phyloP scores from a whole-genome alignment of 2,329 filamentous ascomycete species.

The Sporothrix phasma region DNA sequence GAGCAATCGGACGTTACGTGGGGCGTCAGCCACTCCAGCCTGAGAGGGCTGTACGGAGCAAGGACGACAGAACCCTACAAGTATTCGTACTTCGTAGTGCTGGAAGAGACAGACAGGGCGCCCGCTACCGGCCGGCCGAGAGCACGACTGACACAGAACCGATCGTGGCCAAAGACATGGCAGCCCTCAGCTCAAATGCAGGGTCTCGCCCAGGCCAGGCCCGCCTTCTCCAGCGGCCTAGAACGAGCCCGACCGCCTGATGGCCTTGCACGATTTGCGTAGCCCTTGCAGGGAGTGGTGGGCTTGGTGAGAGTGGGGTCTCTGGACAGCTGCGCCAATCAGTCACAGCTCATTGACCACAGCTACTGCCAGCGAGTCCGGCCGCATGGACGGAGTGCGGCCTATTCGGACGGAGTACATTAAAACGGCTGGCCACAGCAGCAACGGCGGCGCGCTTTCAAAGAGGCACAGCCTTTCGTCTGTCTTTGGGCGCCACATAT shows the following conservation, averaged over 20 bases:
- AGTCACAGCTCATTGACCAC: not conserved
- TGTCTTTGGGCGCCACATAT: not conserved
- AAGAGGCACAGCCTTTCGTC: not conserved
- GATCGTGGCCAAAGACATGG: too few relatives aligned
- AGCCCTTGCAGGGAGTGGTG: not conserved
- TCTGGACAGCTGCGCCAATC: not conserved
- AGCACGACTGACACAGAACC: too few relatives aligned
- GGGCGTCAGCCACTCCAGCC: too few relatives aligned
- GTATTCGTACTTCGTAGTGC: too few relatives aligned
- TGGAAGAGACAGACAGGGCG: too few relatives aligned
- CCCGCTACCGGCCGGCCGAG: too few relatives aligned
- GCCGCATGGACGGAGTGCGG: too few relatives aligned
- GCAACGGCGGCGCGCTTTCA: not conserved
- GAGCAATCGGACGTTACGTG: constrained; percentile 4
- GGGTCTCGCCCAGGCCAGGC: not conserved
- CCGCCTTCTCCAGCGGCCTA: not conserved
- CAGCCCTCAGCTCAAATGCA: not conserved
- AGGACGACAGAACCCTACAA: too few relatives aligned
- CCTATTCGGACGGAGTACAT: too few relatives aligned
- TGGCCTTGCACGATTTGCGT: not conserved
- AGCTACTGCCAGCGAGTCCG: not conserved
- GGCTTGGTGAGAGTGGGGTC: not conserved
- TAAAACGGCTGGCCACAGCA: not conserved
- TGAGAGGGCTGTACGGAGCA: too few relatives aligned
- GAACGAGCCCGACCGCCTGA: not conserved